Base-by-base conservation (phyloP, 2,329 filamentous ascomycete species). In the Clonostachys solani region DNA sequence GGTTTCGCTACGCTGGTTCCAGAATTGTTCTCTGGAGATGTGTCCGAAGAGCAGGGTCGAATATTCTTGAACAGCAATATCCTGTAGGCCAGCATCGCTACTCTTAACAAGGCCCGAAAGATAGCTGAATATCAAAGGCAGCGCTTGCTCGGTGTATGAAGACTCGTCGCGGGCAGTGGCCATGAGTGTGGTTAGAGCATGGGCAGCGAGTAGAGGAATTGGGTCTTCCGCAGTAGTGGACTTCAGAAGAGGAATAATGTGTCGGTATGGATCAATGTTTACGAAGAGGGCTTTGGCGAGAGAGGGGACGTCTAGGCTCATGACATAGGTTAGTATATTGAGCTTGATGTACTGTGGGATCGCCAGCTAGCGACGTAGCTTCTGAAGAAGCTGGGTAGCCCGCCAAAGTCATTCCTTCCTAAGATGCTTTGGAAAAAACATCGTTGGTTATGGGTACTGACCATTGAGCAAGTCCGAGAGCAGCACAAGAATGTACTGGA, bases 401-500 rank as follows among this genome's bases (percentile, higher is more conserved):
- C 16, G 33, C 33, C 13, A 47, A 38, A 47, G 34, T 18, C 42
- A 18, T 40, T 16, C 9, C n/a, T 10, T 41, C 16, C 43, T 40
- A 37, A 34, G 23, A 12, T 18, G 12, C 38, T 40, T 34, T 23
- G 43, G 16, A 23, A 29, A 29, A 17, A 7, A 45, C 5, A 37
- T 34, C 7, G 12, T 9, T 33, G 17, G 8, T 10, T 10, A 29
- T 29, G 23, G 23, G 29, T 12, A 62, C 74, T 59, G 75, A 96
- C 92, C 83, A 63, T 92, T 87, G 50, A 97, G 83, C 54, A 99
- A 72, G 64, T 99, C 94, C 52, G 83, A 85, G 50, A 94, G 79
- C 60, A 99, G 74, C 43, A 97, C 92, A 50, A 99, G 77, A 63
- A 96, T 87, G 67, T 97, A 96, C 72, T 96, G 92, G 53, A 96